These are phyloP conservation scores for Setomelanomma holmii DNA, from an alignment of 2,329 filamentous ascomycete species.

Conservation along the genomic window DNA sequence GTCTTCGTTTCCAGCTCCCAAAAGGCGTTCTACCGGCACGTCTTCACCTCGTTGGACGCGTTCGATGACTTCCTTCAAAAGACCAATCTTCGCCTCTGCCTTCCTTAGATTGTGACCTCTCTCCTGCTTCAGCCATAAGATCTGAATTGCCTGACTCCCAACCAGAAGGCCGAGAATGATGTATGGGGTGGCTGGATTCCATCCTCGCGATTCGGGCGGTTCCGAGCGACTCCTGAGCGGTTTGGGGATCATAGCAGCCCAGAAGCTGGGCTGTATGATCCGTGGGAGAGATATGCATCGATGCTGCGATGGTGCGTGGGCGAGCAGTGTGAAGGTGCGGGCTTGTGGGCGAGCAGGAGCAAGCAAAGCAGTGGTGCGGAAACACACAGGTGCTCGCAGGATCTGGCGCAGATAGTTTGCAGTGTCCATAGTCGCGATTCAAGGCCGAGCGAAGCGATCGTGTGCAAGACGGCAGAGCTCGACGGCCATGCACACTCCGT, in stretches of 20 bases:
- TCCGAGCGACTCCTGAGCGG: constrained; percentile 26
- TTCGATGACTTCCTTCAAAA: constrained; percentile 76
- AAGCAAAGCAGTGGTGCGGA: constrained; percentile 22
- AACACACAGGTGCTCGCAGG: constrained; percentile 32
- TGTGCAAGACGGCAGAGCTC: not conserved
- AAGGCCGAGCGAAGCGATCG: too few species aligned
- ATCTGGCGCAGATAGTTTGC: constrained; percentile 32
- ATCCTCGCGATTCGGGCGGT: constrained; percentile 39
- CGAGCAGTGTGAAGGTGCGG: constrained; percentile 30
- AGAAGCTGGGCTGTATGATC: constrained; percentile 47
- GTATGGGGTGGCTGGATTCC: constrained; percentile 69
- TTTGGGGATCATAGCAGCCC: constrained; percentile 47
- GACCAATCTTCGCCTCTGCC: constrained; percentile 78
- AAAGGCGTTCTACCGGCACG: constrained; percentile 76
- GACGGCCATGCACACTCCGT: too few species aligned
- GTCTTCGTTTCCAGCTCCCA: constrained; percentile 78
- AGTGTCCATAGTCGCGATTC: constrained; percentile 4
- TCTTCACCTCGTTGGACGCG: constrained; percentile 42
- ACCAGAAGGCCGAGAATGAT: constrained; percentile 76
- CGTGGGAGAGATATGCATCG: constrained; percentile 42
- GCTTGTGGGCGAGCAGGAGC: constrained; percentile 24
- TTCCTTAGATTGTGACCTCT: constrained; percentile 74
- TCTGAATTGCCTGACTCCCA: constrained; percentile 94
- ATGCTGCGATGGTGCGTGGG: constrained; percentile 17
- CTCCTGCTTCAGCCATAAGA: constrained; percentile 81